These are phyloP conservation scores for Puccinia brachypodii DNA, from an alignment of 1,284 basidiomycete species.

Conservation along the genomic window DNA sequence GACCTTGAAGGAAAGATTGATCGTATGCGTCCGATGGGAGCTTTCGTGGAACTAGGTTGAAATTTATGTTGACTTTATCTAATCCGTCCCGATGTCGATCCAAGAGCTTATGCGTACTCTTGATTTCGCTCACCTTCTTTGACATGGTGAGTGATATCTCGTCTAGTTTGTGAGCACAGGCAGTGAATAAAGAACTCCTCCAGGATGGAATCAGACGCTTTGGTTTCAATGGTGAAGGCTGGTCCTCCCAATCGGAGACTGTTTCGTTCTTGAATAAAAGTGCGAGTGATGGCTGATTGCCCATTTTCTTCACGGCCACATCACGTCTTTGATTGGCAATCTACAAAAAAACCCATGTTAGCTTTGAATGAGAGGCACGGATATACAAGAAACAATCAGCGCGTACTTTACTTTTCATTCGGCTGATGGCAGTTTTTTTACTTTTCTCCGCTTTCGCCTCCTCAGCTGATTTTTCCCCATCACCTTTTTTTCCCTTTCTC, in stretches of 20 bases:
- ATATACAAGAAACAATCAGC: neutral
- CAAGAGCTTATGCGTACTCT: neutral
- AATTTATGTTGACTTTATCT: neutral
- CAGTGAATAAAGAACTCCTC: neutral
- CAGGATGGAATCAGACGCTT: neutral
- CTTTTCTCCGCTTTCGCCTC: neutral
- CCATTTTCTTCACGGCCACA: neutral
- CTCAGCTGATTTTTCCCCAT: neutral
- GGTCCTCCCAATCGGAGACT: slow-evolving; percentile 1
- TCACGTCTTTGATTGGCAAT: neutral
- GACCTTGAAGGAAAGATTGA: neutral
- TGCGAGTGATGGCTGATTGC: neutral
- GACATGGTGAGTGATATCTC: neutral
- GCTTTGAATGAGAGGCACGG: neutral
- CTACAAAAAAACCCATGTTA: neutral
- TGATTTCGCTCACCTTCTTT: neutral
- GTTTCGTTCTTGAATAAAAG: neutral
- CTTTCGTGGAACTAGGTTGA: neutral
- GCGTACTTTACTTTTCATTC: neutral
- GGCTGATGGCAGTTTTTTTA: neutral
- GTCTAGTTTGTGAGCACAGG: neutral
- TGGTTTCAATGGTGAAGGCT: neutral
- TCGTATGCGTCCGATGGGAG: neutral
- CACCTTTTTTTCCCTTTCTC: neutral
- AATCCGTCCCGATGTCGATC: neutral